A percentile compares a stretch with the other conserved stretches of the same genome.
These are phyloP conservation scores for Oenanthe sinensis DNA, from an alignment of 129 eudicot genomes.

Conservation along the genomic window DNA sequence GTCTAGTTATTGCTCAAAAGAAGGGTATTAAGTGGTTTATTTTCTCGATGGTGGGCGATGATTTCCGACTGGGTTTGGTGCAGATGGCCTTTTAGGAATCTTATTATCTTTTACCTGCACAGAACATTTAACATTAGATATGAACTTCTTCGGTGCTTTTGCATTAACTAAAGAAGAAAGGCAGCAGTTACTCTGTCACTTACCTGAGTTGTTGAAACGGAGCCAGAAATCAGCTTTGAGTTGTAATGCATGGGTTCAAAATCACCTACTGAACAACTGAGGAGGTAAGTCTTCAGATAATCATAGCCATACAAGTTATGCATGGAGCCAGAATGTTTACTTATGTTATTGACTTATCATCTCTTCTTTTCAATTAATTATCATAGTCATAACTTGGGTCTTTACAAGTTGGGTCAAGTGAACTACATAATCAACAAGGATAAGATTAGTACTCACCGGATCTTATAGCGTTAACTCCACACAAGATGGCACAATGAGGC, in stretches of 20 bases:
- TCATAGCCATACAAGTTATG: no score
- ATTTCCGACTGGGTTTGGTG: conserved; percentile 58
- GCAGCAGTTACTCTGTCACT: neutral
- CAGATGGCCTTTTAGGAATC: conserved; percentile 49
- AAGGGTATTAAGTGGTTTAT: conserved; percentile 16
- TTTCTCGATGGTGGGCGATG: conserved; percentile 41
- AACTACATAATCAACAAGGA: no score
- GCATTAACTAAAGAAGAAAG: neutral
- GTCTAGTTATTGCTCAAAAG: neutral
- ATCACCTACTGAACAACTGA: neutral
- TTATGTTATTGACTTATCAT: neutral
- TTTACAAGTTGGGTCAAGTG: no score
- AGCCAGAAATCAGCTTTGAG: neutral
- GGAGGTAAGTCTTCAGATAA: neutral
- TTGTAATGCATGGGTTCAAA: neutral
- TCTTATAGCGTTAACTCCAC: neutral
- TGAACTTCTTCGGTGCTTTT: neutral
- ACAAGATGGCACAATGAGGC: neutral
- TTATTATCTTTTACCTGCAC: conserved; percentile 28
- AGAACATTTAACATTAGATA: neutral
- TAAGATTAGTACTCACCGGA: neutral
- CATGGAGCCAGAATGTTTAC: neutral
- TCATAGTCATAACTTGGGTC: neutral
- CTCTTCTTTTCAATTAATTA: neutral
- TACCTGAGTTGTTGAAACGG: neutral